A percentile compares a stretch with the other conserved stretches of the same genome.
Evolutionary conservation across 176 grass and related monocot species (phyloP).

Genomic region (Aechmea fasciata): DNA sequence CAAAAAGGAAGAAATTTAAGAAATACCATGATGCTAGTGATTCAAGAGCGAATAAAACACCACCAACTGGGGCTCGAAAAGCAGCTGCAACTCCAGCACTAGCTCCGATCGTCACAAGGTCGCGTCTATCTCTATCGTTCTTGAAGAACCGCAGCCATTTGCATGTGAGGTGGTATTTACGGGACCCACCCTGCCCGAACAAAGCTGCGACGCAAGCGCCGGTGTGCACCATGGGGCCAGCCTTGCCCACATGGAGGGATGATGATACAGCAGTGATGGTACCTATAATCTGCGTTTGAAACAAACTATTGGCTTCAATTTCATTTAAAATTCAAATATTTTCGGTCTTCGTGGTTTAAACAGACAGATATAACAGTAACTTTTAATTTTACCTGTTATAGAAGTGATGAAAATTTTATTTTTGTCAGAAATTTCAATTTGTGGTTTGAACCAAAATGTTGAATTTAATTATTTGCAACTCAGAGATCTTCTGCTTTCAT

Average conservation of each 20-base stretch:
- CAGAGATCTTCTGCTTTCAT: no score
- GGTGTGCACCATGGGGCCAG: constrained; percentile 92
- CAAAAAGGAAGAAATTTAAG: neutral
- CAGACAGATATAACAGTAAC: no score
- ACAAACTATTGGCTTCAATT: neutral
- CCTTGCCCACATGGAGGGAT: constrained; percentile 85
- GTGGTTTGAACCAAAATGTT: no score
- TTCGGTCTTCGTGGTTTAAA: neutral
- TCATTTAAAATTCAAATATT: neutral
- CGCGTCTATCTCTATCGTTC: constrained; percentile 82
- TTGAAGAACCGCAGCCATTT: constrained; percentile 92
- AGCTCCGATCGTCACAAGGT: constrained; percentile 84
- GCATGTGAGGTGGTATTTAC: constrained; percentile 67
- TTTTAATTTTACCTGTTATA: no score
- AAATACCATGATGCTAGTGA: constrained; percentile 76
- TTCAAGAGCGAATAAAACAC: constrained; percentile 79
- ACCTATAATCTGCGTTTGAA: constrained; percentile 42
- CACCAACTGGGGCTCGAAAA: constrained; percentile 82
- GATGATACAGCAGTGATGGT: constrained; percentile 71
- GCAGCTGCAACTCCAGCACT: constrained; percentile 61
- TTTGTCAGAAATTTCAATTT: no score
- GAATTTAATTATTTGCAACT: no score
- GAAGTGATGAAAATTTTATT: no score
- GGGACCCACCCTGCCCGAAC: constrained; percentile 79
- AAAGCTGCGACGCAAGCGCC: constrained; percentile 81